Evolutionary conservation across 805 yeast species (phyloP).

Genomic region (Osmozyma mogii): DNA sequence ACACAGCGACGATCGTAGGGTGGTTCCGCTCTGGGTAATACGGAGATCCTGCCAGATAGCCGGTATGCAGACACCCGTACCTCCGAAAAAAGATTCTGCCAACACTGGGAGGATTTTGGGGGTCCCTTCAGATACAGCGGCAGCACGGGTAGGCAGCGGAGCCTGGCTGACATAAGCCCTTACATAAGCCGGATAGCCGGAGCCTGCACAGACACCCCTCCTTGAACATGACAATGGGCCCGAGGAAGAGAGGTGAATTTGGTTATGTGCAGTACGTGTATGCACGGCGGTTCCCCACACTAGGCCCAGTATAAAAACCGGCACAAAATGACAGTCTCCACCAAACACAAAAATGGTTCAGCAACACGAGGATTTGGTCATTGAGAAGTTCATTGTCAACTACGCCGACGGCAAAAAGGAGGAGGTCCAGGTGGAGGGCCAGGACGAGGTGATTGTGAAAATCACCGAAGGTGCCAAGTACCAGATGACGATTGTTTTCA

Average conservation of each 20-base stretch:
- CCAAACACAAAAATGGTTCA: constrained; percentile 1
- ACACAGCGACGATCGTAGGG: too few species aligned
- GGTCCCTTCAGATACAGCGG: too few species aligned
- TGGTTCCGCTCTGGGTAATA: too few species aligned
- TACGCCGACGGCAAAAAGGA: constrained; percentile 22
- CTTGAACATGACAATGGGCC: too few species aligned
- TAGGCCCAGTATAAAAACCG: neutral
- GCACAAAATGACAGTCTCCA: neutral
- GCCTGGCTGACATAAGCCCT: too few species aligned
- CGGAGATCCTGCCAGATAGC: too few species aligned
- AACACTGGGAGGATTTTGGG: too few species aligned
- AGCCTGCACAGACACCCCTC: too few species aligned
- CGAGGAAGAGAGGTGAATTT: constrained; percentile 3
- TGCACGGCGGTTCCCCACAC: neutral
- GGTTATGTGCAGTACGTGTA: neutral
- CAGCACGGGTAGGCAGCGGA: too few species aligned
- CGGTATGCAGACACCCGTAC: too few species aligned
- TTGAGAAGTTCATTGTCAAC: constrained; percentile 22
- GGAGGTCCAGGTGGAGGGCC: constrained; percentile 21
- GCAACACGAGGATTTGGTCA: constrained; percentile 25
- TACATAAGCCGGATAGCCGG: too few species aligned
- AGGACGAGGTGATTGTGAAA: constrained; percentile 19
- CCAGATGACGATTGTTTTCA: constrained; percentile 24
- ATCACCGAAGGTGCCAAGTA: constrained; percentile 33
- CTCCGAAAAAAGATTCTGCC: too few species aligned